phyloP scores from a whole-genome alignment of 2,329 filamentous ascomycete genomes.

The Diaporthe sp. region DNA sequence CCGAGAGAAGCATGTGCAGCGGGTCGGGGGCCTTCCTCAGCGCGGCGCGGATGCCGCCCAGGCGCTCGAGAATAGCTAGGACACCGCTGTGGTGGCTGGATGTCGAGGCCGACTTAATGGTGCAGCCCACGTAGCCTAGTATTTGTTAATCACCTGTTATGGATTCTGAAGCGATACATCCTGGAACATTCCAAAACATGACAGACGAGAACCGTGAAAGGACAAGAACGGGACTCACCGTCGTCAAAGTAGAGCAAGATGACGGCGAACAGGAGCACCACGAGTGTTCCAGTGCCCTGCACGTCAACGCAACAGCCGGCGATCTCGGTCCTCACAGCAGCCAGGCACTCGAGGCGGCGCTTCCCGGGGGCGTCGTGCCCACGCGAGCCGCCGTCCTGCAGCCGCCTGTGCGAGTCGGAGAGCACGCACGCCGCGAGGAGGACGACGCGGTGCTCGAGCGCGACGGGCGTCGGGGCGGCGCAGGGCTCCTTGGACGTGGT shows the following conservation, averaged over 20 bases:
- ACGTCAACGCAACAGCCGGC: conserved; percentile 50
- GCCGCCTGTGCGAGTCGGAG: conserved; percentile 9
- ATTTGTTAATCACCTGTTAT: too few relatives aligned
- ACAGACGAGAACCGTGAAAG: too few relatives aligned
- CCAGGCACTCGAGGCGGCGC: not conserved
- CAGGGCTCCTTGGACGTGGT: conserved; percentile 49
- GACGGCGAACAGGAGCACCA: conserved; percentile 55
- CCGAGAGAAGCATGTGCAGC: conserved; percentile 57
- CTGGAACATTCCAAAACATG: too few relatives aligned
- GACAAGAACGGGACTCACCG: conserved; percentile 24
- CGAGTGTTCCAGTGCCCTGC: conserved; percentile 49
- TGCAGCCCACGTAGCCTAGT: conserved; percentile 51
- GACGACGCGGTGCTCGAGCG: conserved; percentile 52
- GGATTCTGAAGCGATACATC: fast-evolving
- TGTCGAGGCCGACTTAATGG: conserved; percentile 51
- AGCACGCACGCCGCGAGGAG: conserved; percentile 40
- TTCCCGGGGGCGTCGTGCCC: not conserved
- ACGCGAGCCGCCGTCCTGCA: not conserved
- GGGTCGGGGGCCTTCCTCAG: conserved; percentile 48
- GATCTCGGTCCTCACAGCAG: conserved; percentile 44
- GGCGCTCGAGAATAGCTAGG: conserved; percentile 52
- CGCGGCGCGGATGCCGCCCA: conserved; percentile 49
- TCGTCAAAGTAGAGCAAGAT: conserved; percentile 59
- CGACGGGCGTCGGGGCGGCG: conserved; percentile 49
- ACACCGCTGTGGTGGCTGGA: conserved; percentile 54